phyloP scores from a whole-genome alignment of 2,329 filamentous ascomycete species.

The Macrophomina pseudophaseolina region DNA sequence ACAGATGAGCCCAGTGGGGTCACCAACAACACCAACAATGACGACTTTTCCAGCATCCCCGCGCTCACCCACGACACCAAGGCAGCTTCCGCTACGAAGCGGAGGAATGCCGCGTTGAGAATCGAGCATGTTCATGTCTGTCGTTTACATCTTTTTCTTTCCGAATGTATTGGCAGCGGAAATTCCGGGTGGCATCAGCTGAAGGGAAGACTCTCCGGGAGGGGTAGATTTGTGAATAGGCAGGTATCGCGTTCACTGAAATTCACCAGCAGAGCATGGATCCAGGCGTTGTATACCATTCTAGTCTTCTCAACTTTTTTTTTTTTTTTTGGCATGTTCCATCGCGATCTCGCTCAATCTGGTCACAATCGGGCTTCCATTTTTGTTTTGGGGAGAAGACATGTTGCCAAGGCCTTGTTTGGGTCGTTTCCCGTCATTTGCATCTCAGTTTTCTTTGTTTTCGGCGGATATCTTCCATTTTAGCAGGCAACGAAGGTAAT shows the following conservation, averaged over 20 bases:
- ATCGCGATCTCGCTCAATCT: slow-evolving; percentile 3
- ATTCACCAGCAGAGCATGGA: slow-evolving; percentile 21
- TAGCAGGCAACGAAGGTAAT: slow-evolving; percentile 9
- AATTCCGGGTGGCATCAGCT: background rate
- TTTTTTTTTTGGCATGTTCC: background rate
- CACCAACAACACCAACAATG: background rate
- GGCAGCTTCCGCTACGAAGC: slow-evolving; percentile 7
- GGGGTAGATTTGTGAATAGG: slow-evolving; percentile 12
- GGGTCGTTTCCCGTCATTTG: background rate
- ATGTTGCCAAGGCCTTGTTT: background rate
- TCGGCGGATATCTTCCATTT: background rate
- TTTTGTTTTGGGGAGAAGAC: background rate
- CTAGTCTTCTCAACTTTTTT: background rate
- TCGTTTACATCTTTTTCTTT: background rate
- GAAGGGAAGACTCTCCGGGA: background rate
- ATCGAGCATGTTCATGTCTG: background rate
- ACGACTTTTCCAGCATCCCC: background rate
- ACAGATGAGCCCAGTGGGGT: slow-evolving; percentile 23
- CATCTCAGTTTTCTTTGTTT: background rate
- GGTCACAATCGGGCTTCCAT: background rate
- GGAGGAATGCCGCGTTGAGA: background rate
- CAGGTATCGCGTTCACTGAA: background rate
- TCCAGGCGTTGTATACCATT: slow-evolving; percentile 27
- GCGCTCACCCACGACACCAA: slow-evolving; percentile 12
- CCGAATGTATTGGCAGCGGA: background rate